Conservation (phyloP, 164 flowering plant genomes). For the Stephania cephalantha region DNA sequence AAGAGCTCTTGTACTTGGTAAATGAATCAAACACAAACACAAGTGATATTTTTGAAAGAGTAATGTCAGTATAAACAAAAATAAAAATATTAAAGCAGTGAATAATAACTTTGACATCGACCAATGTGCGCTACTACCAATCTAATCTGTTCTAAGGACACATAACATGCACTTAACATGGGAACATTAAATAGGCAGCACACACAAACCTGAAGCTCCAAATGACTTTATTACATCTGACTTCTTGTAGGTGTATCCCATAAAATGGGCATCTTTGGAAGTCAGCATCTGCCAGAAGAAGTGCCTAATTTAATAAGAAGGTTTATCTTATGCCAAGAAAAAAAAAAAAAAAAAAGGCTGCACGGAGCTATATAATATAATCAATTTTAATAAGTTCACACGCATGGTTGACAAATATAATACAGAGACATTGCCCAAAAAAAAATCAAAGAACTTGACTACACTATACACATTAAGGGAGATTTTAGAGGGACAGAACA, state of each 20-base stretch:
- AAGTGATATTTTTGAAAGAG: no score
- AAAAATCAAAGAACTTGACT: not conserved
- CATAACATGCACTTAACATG: not conserved
- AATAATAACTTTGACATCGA: not conserved
- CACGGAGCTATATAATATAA: not conserved
- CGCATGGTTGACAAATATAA: not conserved
- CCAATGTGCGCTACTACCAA: not conserved
- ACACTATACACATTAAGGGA: not conserved
- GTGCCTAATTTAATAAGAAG: not conserved
- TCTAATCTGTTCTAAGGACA: not conserved
- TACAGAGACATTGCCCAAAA: not conserved
- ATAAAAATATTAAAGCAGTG: no score
- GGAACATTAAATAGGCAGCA: not conserved
- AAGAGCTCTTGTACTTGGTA: no score
- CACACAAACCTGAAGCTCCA: slow-evolving; percentile 52
- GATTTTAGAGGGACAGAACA: not conserved
- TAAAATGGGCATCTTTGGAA: slow-evolving; percentile 79
- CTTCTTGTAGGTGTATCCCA: slow-evolving; percentile 80
- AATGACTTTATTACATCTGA: slow-evolving; percentile 63
- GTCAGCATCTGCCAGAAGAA: slow-evolving; percentile 72
- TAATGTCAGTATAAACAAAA: no score
- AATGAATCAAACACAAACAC: no score
- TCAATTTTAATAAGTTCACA: not conserved
- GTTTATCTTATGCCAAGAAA: not conserved
- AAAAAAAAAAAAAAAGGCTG: not conserved